Evolutionary conservation across 2,329 filamentous ascomycete species (phyloP), one percentile per base, ranked within the genome.

Genomic region (Niveomyces coronatus): DNA sequence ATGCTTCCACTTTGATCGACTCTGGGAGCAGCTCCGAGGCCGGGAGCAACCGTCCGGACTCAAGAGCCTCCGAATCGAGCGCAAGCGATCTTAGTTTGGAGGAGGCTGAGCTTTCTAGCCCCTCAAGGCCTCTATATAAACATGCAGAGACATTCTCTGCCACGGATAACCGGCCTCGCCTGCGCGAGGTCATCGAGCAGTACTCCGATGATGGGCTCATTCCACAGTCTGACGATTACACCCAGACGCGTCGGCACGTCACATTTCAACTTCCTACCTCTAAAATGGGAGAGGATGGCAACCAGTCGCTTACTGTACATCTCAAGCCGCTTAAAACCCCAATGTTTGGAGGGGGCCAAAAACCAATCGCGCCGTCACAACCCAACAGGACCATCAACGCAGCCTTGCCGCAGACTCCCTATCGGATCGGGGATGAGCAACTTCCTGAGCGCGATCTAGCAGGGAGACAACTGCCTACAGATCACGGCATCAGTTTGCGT

Each of bases 401-500:
- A 17, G 13, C n/a, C n/a, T n/a, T 11, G 9, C 37, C 29, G 15
- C 30, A 44, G n/a, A 15, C 10, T 9, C 16, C 41, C 27, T 46
- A 48, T 39, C 41, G 42, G 16, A 40, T 29, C 8, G 50, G 47
- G 5, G 48, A 53, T 11, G 48, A 51, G 19, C 44, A 37, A 11
- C 44, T 53, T 13, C 51, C 53, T 4, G 46, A 55, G 4, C 47
- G 45, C 17, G 48, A 55, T 16, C 30, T 45, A 31, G 43, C 49
- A 19, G 44, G 50, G 17, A 51, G 51, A 27, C 49, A 44, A 18
- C 42, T 53, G 31, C 48, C 53, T 20, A 36, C 45, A 5, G 48
- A 54, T 9, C 58, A 58, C 39, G 54, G 53, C 5, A 59, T 70
- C 42, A 69, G 58, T 48, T 61, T 77, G 20, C 61, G 61, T 39